A percentile compares a stretch with the other conserved stretches of the same genome.
These are phyloP conservation scores for Rhododendron williamsianum DNA, from an alignment of 148 eudicot species.

Conservation along the genomic window DNA sequence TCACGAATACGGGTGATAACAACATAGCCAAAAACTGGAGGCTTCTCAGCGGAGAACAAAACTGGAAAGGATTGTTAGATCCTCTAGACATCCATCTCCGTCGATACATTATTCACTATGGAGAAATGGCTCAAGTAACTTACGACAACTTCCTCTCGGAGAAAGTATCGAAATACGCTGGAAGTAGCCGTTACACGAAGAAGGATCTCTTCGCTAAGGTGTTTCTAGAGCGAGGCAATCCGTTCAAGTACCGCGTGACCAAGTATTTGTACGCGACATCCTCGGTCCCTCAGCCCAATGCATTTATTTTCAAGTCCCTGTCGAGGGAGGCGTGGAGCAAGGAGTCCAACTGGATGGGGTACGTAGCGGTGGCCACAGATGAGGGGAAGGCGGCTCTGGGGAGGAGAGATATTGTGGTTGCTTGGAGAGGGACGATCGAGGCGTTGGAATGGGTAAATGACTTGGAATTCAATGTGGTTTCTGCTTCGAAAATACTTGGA, in stretches of 20 bases:
- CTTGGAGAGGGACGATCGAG: constrained; percentile 71
- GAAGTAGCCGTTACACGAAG: constrained; percentile 32
- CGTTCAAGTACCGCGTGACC: constrained; percentile 53
- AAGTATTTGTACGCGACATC: constrained; percentile 75
- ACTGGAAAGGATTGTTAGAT: constrained; percentile 63
- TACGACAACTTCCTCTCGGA: constrained; percentile 54
- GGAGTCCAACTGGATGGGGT: constrained; percentile 81
- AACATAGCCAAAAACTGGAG: constrained; percentile 61
- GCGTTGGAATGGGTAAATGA: constrained; percentile 72
- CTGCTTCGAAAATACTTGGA: constrained; percentile 46
- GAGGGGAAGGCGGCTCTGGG: constrained; percentile 47
- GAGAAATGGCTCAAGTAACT: constrained; percentile 74
- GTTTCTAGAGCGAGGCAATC: constrained; percentile 31
- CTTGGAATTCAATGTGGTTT: constrained; percentile 39
- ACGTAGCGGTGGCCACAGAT: constrained; percentile 66
- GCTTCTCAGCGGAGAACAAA: constrained; percentile 45
- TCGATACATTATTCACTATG: constrained; percentile 57
- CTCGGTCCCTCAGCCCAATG: constrained; percentile 46
- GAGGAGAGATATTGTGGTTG: constrained; percentile 65
- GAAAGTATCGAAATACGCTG: constrained; percentile 48
- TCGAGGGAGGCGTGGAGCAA: constrained; percentile 79
- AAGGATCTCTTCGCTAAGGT: constrained; percentile 31
- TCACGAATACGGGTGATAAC: too few species aligned
- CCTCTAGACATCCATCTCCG: constrained; percentile 70
- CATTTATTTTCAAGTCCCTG: constrained; percentile 48